Evolutionary conservation across 805 yeast species (phyloP), one percentile per base, ranked within the genome.

Genomic region (Candida rishiriensis): DNA sequence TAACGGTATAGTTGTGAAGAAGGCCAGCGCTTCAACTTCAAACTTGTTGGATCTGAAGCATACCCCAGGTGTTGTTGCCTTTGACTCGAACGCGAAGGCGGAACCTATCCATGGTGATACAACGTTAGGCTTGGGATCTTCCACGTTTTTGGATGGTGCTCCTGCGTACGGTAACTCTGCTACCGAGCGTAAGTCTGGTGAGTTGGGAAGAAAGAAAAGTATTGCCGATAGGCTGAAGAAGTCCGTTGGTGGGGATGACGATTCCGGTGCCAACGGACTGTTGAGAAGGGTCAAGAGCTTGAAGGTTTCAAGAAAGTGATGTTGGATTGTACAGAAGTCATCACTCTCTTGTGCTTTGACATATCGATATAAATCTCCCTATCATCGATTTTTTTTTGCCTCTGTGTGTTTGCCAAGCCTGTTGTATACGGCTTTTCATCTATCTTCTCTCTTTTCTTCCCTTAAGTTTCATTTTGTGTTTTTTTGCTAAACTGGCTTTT

Each of bases 91-190:
- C 44, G 68, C 66, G 14, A 83, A 81, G 57, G 78, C 87, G 29
- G 74, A 73, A 26, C 85, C 86, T 26, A 79, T 91, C 15, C 96
- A 91, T 62, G 99, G 99, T 15, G 78, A 79, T 39, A 75, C 85
- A 2, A 86, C 97, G 1, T 73, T 84, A 41, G 99, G 99, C 1
- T 73, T 93, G 36, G 99, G 99, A 3, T 78, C 91, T 1, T 77
- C 96, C 2, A 91, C 99, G 0, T 91, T 91, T 61, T 62, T 91
- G 48, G 97, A 93, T 63, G 99, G 99, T 31, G 93, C 97, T 0
- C 98, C 98, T 12, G 99, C 97, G 4, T 59, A 53, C 41, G 63
- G 63, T 26, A 49, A 41, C 26, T 11, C 47, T 9, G 38, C 40
- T 7, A 67, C 84, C 40, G 64, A 68, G 33, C 65, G 83, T 43